phyloP scores from a whole-genome alignment of 768 basidiomycete species.

The Boletus barrowsii region DNA sequence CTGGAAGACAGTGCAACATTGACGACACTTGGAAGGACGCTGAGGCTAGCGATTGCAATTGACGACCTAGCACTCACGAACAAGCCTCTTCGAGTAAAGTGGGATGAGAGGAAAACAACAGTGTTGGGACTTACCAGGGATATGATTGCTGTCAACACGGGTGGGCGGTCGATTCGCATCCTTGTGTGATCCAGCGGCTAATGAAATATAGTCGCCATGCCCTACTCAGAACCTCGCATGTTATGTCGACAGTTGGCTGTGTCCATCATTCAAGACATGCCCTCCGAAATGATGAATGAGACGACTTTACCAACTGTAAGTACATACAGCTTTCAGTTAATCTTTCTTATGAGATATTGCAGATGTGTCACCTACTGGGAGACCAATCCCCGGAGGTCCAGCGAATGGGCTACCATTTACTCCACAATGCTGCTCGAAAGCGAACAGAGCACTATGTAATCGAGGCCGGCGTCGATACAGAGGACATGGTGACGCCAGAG shows the following conservation, averaged over 20 bases:
- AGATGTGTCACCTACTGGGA: slow-evolving; percentile 80
- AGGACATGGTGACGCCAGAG: slow-evolving; percentile 47
- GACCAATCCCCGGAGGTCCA: slow-evolving; percentile 67
- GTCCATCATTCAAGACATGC: slow-evolving; percentile 63
- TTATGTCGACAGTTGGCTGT: slow-evolving; percentile 67
- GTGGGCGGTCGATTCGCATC: slow-evolving; percentile 35
- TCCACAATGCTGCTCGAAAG: slow-evolving; percentile 65
- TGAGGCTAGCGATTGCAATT: slow-evolving; percentile 63
- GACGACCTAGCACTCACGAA: slow-evolving; percentile 72
- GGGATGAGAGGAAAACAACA: slow-evolving; percentile 54
- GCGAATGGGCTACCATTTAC: slow-evolving; percentile 71
- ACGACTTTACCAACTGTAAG: slow-evolving; percentile 63
- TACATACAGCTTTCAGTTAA: neutral
- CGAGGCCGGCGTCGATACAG: slow-evolving; percentile 78
- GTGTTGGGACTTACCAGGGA: slow-evolving; percentile 61
- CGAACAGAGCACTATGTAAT: slow-evolving; percentile 83
- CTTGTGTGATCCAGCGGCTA: neutral
- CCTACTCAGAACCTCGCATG: slow-evolving; percentile 55
- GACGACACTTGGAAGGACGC: slow-evolving; percentile 63
- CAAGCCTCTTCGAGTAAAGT: slow-evolving; percentile 64
- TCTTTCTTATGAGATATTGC: neutral
- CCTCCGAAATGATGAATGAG: slow-evolving; percentile 57
- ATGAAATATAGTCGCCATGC: slow-evolving; percentile 9
- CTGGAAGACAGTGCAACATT: slow-evolving; percentile 57
- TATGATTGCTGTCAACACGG: slow-evolving; percentile 50